phyloP scores from a whole-genome alignment of 495 filamentous ascomycete genomes.

The Lophiotrema nucula region DNA sequence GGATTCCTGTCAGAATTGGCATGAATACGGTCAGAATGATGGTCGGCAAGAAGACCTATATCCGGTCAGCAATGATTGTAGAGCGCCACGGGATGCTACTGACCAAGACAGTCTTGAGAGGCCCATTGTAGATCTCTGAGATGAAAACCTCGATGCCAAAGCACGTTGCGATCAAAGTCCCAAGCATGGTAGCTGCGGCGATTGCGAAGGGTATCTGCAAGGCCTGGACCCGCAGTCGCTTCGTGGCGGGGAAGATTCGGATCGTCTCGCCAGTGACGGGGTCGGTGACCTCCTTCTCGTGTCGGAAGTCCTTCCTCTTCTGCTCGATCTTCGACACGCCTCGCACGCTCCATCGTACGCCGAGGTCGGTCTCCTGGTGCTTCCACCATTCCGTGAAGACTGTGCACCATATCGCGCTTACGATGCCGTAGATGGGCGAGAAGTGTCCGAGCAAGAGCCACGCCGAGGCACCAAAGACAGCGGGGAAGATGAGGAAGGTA shows the following conservation, averaged over 20 bases:
- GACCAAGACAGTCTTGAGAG: slow-evolving; percentile 81
- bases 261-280: slow-evolving; percentile 80
- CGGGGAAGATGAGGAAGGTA: slow-evolving; percentile 78
- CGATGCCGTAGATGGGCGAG: slow-evolving; percentile 77
- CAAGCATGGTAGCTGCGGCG: slow-evolving; percentile 65
- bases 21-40: slow-evolving; percentile 76
- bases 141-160: slow-evolving; percentile 97
- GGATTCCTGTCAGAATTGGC: slow-evolving; percentile 71
- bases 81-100: slow-evolving; percentile 4
- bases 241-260: slow-evolving; percentile 73
- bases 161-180: slow-evolving; percentile 77
- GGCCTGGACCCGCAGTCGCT: slow-evolving; percentile 74
- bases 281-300: slow-evolving; percentile 73
- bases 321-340: slow-evolving; percentile 80
- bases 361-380: slow-evolving; percentile 85
- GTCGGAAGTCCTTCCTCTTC: slow-evolving; percentile 72
- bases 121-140: slow-evolving; percentile 88
- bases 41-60: slow-evolving; percentile 82
- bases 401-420: slow-evolving; percentile 83
- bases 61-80: slow-evolving; percentile 7
- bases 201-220: slow-evolving; percentile 88
- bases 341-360: slow-evolving; percentile 87
- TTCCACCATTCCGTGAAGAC: slow-evolving; percentile 97
- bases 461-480: slow-evolving; percentile 73
- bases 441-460: slow-evolving; percentile 83